Evolutionary conservation across 495 filamentous ascomycete genomes (phyloP), one percentile per base, ranked within the genome.

Genomic region (Tricharina praecox): DNA sequence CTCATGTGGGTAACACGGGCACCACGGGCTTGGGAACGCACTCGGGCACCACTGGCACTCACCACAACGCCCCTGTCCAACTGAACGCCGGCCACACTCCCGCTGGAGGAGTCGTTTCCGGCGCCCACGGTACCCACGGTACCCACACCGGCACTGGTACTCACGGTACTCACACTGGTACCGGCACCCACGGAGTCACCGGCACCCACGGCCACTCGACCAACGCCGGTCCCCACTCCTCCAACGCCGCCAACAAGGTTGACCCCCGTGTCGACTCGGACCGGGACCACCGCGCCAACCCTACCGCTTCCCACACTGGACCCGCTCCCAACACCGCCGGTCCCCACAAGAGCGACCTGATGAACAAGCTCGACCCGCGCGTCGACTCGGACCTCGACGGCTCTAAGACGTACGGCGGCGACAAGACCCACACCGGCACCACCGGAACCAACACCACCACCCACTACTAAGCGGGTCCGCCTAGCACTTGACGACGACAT

Each of bases 291-390:
- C 60, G 63, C 47, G 54, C 61, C 13, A 60, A 19, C 13, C 23
- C 23, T 26, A 20, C 41, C 18, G 42, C 18, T 18, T 8, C 15
- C 15, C 3, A 16, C 23, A 51, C 47, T 18, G 58, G 58, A 0
- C 57, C 58, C 11, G 58, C 58, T 2, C 57, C 56, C 21, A 53
- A 57, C 40, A 70, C 63, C 21, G 53, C 56, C 1, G 65, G 67
- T 10, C 72, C 67, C 0, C 70, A 68, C 57, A 60, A 63, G 46
- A 71, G 63, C 47, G 63, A 66, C 52, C 36, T 71, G 21, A 24
- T 67, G 48, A 74, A 74, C 61, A 72, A 69, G 60, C 37, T 70
- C 1, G 72, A 74, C 54, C 64, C 66, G 10, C 56, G 63, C 1
- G 62, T 64, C 15, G 53, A 62, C 35, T 68, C 63, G 0, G 64